Percentiles rank a stretch among this genome's conserved stretches.
These are phyloP conservation scores for Fusarium circinatum DNA, from an alignment of 2,329 filamentous ascomycete species.

Conservation along the genomic window DNA sequence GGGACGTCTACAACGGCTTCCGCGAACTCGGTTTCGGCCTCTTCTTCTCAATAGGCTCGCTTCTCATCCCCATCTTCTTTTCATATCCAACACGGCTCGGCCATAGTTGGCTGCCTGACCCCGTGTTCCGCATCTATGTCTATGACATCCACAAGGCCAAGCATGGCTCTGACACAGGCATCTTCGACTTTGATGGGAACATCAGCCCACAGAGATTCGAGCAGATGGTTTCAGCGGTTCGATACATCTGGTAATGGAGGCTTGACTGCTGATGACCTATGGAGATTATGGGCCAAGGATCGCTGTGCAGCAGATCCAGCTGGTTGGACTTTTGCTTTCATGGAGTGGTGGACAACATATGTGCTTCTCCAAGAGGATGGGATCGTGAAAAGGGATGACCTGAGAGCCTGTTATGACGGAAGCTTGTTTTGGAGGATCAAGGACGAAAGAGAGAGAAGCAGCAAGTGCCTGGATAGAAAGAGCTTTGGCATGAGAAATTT, in stretches of 20 bases:
- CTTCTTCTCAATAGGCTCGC: constrained; percentile 3
- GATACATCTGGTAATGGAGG: constrained; percentile 49
- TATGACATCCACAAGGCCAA: constrained; percentile 55
- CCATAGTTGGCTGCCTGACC: constrained; percentile 51
- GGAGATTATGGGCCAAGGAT: constrained; percentile 32
- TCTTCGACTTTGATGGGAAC: constrained; percentile 59
- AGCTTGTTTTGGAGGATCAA: too few species aligned
- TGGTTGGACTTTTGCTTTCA: too few species aligned
- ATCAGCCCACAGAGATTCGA: constrained; percentile 62
- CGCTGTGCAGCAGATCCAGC: too few species aligned
- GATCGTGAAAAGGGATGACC: too few species aligned
- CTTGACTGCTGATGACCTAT: constrained; percentile 51
- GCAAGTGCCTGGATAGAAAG: too few species aligned
- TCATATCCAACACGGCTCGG: constrained; percentile 54
- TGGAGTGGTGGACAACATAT: too few species aligned
- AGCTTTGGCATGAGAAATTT: too few species aligned
- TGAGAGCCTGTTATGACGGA: too few species aligned
- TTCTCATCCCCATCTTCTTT: constrained; percentile 56
- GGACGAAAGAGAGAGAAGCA: too few species aligned
- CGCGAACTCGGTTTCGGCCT: constrained; percentile 53
- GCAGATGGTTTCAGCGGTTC: constrained; percentile 59
- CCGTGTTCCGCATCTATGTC: constrained; percentile 52
- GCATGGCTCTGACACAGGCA: constrained; percentile 56
- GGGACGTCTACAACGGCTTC: constrained; percentile 54
- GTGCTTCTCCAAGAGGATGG: too few species aligned